These are phyloP conservation scores for Ilyonectria destructans DNA, from an alignment of 2,329 filamentous ascomycete genomes.

Conservation along the genomic window DNA sequence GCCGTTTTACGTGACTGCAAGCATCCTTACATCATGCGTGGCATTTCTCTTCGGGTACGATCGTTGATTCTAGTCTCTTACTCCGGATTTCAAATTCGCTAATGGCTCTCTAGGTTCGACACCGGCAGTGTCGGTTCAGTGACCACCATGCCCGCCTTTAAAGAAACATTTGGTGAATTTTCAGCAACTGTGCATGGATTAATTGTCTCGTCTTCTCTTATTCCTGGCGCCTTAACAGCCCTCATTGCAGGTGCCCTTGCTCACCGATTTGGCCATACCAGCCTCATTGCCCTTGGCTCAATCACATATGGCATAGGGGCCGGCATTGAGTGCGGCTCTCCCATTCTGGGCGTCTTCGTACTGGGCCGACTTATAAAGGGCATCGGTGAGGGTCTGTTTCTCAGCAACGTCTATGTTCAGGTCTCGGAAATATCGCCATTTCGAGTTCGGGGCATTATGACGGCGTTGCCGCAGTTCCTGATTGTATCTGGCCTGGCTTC, in stretches of 20 bases:
- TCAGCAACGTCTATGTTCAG: slow-evolving; percentile 68
- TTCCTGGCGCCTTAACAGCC: slow-evolving; percentile 73
- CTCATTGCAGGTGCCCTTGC: slow-evolving; percentile 71
- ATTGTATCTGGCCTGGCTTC: slow-evolving; percentile 66
- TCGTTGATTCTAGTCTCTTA: neutral
- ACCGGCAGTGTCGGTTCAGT: slow-evolving; percentile 73
- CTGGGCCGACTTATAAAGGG: slow-evolving; percentile 70
- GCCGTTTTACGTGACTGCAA: slow-evolving; percentile 51
- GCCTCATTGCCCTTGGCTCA: slow-evolving; percentile 68
- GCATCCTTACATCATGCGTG: slow-evolving; percentile 51
- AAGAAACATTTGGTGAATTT: slow-evolving; percentile 65
- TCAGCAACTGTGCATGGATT: slow-evolving; percentile 72
- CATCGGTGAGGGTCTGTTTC: slow-evolving; percentile 71
- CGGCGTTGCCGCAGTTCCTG: slow-evolving; percentile 68
- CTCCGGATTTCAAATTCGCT: neutral
- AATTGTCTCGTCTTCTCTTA: slow-evolving; percentile 73
- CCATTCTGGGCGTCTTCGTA: slow-evolving; percentile 67
- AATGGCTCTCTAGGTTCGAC: slow-evolving; percentile 45
- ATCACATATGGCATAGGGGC: slow-evolving; percentile 69
- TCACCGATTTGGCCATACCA: slow-evolving; percentile 68
- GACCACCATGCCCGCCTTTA: slow-evolving; percentile 71
- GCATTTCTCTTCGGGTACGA: slow-evolving; percentile 54
- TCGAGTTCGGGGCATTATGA: slow-evolving; percentile 65
- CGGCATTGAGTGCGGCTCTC: slow-evolving; percentile 56
- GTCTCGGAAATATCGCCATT: slow-evolving; percentile 74